Evolutionary conservation across 2,329 filamentous ascomycete species (phyloP).

Genomic region (Microcera coccophila): DNA sequence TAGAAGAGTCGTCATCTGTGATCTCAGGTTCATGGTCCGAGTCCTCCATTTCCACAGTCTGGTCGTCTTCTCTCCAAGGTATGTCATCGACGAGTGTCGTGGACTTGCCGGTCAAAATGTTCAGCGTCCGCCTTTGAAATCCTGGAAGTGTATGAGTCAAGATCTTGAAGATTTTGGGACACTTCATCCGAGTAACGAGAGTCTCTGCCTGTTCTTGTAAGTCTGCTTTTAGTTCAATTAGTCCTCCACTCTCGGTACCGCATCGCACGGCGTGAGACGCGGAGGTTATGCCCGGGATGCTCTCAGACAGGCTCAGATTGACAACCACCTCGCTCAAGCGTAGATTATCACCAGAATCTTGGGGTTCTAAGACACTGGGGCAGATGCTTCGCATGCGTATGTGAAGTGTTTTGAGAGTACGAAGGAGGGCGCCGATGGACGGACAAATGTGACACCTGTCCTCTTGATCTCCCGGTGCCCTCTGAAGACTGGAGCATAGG

Average conservation of each 20-base stretch:
- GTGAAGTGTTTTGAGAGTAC: conserved; percentile 14
- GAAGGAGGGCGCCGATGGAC: conserved; percentile 12
- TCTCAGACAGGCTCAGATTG: conserved; percentile 11
- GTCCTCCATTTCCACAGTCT: conserved; percentile 5
- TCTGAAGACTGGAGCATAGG: neutral
- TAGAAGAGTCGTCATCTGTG: too few relatives aligned
- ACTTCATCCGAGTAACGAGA: conserved; percentile 11
- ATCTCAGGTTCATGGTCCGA: too few relatives aligned
- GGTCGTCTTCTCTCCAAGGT: conserved; percentile 19
- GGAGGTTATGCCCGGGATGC: conserved; percentile 8
- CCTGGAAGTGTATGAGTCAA: conserved; percentile 13
- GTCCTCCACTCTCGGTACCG: conserved; percentile 1
- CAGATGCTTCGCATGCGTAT: conserved; percentile 18
- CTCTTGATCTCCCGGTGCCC: neutral
- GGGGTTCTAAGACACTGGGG: conserved; percentile 15
- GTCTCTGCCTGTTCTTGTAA: conserved; percentile 13
- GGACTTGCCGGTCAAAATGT: conserved; percentile 17
- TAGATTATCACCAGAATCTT: conserved; percentile 3
- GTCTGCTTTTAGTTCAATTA: conserved; percentile 13
- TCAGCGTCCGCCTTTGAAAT: conserved; percentile 11
- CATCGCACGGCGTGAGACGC: conserved; percentile 14
- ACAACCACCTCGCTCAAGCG: conserved; percentile 9
- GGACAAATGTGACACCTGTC: conserved; percentile 16
- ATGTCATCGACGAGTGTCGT: conserved; percentile 14
- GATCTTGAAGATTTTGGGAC: conserved; percentile 14